phyloP scores from a whole-genome alignment of 257 asterid genomes.

The Solanum appendiculatum region DNA sequence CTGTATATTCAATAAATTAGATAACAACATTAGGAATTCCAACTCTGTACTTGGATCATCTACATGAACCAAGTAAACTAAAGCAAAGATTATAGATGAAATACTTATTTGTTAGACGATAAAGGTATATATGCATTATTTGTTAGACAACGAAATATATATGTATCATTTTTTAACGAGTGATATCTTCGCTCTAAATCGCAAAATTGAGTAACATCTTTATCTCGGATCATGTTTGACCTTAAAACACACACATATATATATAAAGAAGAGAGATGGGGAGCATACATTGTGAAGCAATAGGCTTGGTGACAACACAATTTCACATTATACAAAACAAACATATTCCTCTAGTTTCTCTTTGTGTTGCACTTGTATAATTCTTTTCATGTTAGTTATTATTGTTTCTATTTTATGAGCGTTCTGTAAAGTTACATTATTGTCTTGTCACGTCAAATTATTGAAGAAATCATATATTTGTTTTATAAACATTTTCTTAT shows the following conservation, averaged over 20 bases:
- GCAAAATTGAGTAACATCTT: background rate
- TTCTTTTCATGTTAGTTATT: too few species aligned
- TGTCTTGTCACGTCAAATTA: background rate
- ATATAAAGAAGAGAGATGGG: background rate
- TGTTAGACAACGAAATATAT: background rate
- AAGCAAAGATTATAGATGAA: background rate
- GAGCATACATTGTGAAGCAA: constrained; percentile 18
- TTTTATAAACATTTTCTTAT: background rate
- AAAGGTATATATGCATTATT: background rate
- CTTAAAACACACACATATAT: background rate
- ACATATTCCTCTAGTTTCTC: too few species aligned
- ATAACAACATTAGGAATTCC: background rate
- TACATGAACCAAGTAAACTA: background rate
- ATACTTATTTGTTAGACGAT: background rate
- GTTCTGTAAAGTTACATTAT: background rate
- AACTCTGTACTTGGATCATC: background rate
- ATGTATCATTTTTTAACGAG: background rate
- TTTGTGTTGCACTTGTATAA: too few species aligned
- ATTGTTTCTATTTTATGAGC: background rate
- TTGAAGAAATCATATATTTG: background rate
- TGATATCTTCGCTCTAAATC: background rate
- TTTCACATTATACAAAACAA: too few species aligned
- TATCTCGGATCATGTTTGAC: background rate
- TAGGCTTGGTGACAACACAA: constrained; percentile 37
- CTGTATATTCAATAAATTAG: constrained; percentile 22